Percentiles rank a stretch among this genome's conserved stretches.
These are phyloP conservation scores for Aspergillus sp. DNA, from an alignment of 2,329 filamentous ascomycete genomes.

Conservation along the genomic window DNA sequence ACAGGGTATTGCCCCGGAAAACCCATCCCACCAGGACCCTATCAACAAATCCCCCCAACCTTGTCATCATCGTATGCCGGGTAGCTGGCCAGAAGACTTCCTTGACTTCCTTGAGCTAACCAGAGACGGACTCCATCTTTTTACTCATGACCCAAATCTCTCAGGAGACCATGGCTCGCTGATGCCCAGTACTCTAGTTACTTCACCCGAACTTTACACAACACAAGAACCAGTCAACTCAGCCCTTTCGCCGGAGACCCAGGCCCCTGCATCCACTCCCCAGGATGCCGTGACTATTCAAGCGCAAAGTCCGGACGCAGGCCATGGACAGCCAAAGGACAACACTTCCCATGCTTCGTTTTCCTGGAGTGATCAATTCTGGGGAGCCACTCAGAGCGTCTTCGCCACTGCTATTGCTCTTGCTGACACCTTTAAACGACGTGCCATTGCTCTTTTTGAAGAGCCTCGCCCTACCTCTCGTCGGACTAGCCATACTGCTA, in stretches of 20 bases:
- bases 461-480: neutral
- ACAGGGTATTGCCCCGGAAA: neutral
- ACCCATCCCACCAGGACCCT: neutral
- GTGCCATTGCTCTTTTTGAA: slow-evolving; percentile 4
- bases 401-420: slow-evolving; percentile 9
- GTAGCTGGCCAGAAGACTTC: slow-evolving; percentile 2
- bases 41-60: neutral
- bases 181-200: neutral
- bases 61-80: neutral
- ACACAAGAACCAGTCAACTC: neutral
- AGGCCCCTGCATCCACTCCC: neutral
- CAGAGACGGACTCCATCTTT: neutral
- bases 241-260: neutral
- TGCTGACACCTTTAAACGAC: slow-evolving; percentile 6
- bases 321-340: neutral
- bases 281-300: neutral
- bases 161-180: neutral
- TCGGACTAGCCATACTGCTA: neutral
- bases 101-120: neutral
- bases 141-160: neutral
- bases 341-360: slow-evolving; percentile 1
- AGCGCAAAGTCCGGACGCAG: neutral
- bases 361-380: slow-evolving; percentile 2
- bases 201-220: neutral
- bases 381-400: slow-evolving; percentile 5